Percentiles rank a stretch among this genome's conserved stretches.
Evolutionary conservation across 768 basidiomycete species (phyloP).

Genomic region (Mycena filopes): DNA sequence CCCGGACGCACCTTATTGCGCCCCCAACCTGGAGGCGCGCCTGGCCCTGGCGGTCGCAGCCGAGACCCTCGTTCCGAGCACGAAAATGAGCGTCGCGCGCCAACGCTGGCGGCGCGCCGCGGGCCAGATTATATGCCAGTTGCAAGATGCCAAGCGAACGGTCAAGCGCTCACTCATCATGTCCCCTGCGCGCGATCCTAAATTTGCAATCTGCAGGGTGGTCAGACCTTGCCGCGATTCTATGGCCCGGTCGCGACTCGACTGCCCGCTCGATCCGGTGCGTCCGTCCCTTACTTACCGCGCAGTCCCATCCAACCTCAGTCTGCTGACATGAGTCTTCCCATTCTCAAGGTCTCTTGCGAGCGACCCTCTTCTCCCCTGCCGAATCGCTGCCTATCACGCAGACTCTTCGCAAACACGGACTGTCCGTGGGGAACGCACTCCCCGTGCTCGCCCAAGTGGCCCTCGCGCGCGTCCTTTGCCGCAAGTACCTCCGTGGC

Average conservation of each 20-base stretch:
- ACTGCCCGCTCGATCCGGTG: slow-evolving; percentile 50
- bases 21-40: slow-evolving; percentile 47
- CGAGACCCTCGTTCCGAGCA: slow-evolving; percentile 48
- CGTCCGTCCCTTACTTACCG: neutral
- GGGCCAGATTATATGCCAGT: slow-evolving; percentile 47
- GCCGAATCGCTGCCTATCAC: slow-evolving; percentile 5
- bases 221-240: slow-evolving; percentile 64
- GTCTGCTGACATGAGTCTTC: neutral
- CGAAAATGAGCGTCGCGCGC: slow-evolving; percentile 45
- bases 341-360: neutral
- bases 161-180: slow-evolving; percentile 41
- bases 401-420: slow-evolving; percentile 51
- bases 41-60: slow-evolving; percentile 53
- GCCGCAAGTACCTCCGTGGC: slow-evolving; percentile 57
- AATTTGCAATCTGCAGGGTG: slow-evolving; percentile 52
- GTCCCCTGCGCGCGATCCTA: neutral
- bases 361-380: neutral
- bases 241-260: slow-evolving; percentile 46
- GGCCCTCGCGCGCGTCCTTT: slow-evolving; percentile 61
- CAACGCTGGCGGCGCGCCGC: slow-evolving; percentile 59
- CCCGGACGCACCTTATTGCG: slow-evolving; percentile 19
- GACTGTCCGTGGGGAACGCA: slow-evolving; percentile 62
- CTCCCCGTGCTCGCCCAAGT: slow-evolving; percentile 62
- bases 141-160: slow-evolving; percentile 45
- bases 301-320: too few species aligned